A percentile compares a stretch with the other conserved stretches of the same genome.
Conservation (phyloP, 805 yeast genomes). For the Alloascoidea africana region DNA sequence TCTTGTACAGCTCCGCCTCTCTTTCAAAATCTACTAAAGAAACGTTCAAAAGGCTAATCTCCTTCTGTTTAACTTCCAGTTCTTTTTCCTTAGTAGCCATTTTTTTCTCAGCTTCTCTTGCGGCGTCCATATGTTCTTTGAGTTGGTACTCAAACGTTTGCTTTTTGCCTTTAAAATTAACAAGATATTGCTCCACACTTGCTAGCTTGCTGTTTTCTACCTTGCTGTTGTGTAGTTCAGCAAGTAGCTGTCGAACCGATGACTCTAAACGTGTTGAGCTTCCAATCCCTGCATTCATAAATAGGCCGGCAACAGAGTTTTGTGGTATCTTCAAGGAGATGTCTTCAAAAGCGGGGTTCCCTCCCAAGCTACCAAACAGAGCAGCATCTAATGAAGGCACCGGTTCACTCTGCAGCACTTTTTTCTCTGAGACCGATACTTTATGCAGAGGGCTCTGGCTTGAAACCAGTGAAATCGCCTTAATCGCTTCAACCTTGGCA, state of each 20-base stretch:
- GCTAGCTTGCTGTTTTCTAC: constrained; percentile 18
- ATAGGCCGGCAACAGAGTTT: constrained; percentile 18
- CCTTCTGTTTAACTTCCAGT: too few relatives aligned
- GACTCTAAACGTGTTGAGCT: constrained; percentile 16
- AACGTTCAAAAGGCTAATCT: too few relatives aligned
- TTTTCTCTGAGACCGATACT: neutral
- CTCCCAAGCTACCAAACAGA: constrained; percentile 19
- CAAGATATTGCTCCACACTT: too few relatives aligned
- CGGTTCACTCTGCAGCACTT: too few relatives aligned
- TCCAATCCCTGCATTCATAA: constrained; percentile 16
- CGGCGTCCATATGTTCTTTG: too few relatives aligned
- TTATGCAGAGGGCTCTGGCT: constrained; percentile 8
- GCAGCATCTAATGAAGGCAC: constrained; percentile 14
- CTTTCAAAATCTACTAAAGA: too few relatives aligned
- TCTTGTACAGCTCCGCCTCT: too few relatives aligned
- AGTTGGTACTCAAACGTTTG: too few relatives aligned
- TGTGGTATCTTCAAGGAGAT: constrained; percentile 18
- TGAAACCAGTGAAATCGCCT: constrained; percentile 37
- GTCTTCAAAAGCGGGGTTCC: constrained; percentile 17
- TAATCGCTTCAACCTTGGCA: constrained; percentile 64
- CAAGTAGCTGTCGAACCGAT: constrained; percentile 18
- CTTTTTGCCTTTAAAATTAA: too few relatives aligned
- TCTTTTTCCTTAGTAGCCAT: too few relatives aligned
- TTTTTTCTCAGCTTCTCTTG: too few relatives aligned
- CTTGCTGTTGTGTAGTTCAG: constrained; percentile 16